Percentiles rank a stretch among this genome's conserved stretches.
Conservation (phyloP, 345 rosid genomes). For the Sonneratia caseolaris region DNA sequence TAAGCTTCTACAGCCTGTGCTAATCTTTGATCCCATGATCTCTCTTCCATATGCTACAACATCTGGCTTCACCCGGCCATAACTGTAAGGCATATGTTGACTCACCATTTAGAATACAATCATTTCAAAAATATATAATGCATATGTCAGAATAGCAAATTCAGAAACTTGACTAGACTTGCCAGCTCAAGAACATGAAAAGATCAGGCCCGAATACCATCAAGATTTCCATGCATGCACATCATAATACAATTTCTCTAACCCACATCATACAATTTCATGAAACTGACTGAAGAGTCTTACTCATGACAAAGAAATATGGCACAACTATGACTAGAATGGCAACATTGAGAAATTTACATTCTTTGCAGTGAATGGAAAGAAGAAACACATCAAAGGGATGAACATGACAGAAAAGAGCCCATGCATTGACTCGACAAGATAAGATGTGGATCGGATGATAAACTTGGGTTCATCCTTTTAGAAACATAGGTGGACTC, state of each 20-base stretch:
- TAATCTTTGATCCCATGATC: constrained; percentile 93
- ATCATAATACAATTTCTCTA: not conserved
- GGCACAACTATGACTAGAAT: not conserved
- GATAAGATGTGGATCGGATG: not conserved
- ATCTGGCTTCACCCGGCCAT: constrained; percentile 95
- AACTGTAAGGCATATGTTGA: constrained; percentile 29
- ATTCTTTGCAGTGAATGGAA: not conserved
- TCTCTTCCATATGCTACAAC: constrained; percentile 95
- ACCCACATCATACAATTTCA: not conserved
- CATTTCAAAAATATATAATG: not conserved
- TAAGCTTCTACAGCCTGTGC: constrained; percentile 92
- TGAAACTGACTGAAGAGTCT: not conserved
- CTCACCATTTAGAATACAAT: not conserved
- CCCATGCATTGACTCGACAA: not conserved
- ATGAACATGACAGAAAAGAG: not conserved
- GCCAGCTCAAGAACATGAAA: not conserved
- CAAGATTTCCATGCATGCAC: not conserved
- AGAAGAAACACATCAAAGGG: not conserved
- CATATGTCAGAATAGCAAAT: not conserved
- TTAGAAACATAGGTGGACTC: not conserved
- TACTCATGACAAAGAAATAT: not conserved
- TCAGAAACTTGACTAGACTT: not conserved
- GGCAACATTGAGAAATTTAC: not conserved
- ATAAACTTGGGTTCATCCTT: not conserved
- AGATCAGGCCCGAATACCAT: not conserved